These are phyloP conservation scores for Hura crepitans DNA, from an alignment of 441 rosid genomes.

Conservation along the genomic window DNA sequence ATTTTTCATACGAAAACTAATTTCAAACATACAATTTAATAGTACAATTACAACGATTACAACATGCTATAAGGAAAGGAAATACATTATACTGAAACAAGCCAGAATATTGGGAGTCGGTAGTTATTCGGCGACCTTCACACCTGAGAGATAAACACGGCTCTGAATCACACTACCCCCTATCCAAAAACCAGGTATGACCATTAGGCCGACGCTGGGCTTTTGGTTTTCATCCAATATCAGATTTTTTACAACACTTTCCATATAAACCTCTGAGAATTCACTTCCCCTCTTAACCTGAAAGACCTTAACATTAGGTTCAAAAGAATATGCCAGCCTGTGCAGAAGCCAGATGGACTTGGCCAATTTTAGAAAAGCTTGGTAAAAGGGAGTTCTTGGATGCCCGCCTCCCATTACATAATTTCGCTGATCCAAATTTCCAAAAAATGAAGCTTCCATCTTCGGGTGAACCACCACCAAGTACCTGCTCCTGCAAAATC, in stretches of 20 bases:
- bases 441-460: slow-evolving; percentile 97
- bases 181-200: slow-evolving; percentile 89
- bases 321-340: slow-evolving; percentile 78
- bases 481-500: slow-evolving; percentile 75
- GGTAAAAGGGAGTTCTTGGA: slow-evolving; percentile 93
- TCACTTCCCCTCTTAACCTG: slow-evolving; percentile 78
- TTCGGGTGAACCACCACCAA: slow-evolving; percentile 75
- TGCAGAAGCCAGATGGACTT: slow-evolving; percentile 87
- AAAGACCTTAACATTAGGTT: slow-evolving; percentile 69
- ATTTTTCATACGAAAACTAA: slow-evolving; percentile 17
- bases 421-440: slow-evolving; percentile 79
- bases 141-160: slow-evolving; percentile 76
- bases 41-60: slow-evolving; percentile 27
- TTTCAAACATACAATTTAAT: slow-evolving; percentile 14
- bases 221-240: slow-evolving; percentile 51
- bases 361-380: slow-evolving; percentile 76
- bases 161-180: slow-evolving; percentile 75
- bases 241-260: slow-evolving; percentile 66
- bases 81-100: slow-evolving; percentile 23
- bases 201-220: slow-evolving; percentile 76
- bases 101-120: slow-evolving; percentile 8
- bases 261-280: slow-evolving; percentile 85
- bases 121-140: slow-evolving; percentile 63
- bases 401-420: slow-evolving; percentile 77
- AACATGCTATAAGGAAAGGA: slow-evolving; percentile 11